A percentile compares a stretch with the other conserved stretches of the same genome.
Conservation (phyloP, 163 green algal species). For the Scenedesmus sp. region DNA sequence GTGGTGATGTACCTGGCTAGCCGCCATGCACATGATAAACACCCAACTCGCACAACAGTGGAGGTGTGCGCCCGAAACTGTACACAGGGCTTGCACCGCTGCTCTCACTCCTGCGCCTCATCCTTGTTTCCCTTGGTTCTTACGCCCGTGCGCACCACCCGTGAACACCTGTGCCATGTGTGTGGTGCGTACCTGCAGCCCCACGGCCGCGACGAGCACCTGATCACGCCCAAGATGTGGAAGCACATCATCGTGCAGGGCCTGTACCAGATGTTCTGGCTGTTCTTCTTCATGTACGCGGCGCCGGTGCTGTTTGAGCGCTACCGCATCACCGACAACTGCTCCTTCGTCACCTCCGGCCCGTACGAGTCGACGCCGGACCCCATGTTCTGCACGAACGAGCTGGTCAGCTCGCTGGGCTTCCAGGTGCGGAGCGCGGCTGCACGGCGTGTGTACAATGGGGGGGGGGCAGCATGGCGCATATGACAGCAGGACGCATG, state of each 20-base stretch:
- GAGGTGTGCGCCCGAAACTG: too few species aligned
- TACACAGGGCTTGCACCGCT: background rate
- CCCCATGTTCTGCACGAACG: background rate
- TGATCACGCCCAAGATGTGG: conserved; percentile 96
- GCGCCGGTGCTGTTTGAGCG: conserved; percentile 66
- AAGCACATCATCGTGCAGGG: conserved; percentile 94
- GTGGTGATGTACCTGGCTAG: background rate
- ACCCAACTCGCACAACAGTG: too few species aligned
- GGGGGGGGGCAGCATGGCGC: too few species aligned
- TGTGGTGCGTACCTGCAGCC: conserved; percentile 66
- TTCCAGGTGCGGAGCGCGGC: background rate
- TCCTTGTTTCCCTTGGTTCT: too few species aligned
- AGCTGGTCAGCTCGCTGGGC: background rate
- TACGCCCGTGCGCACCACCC: too few species aligned
- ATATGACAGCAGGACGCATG: too few species aligned
- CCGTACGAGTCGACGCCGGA: background rate
- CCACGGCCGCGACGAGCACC: conserved; percentile 87
- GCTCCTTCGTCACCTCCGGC: background rate
- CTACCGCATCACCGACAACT: conserved; percentile 60
- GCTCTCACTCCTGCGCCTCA: too few species aligned
- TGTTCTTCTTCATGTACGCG: conserved; percentile 93
- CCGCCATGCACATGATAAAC: background rate
- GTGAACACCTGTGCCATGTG: background rate
- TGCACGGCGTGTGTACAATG: background rate
- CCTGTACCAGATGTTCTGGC: conserved; percentile 89